Evolutionary conservation across 176 grass and related monocot species (phyloP).

Genomic region (Zizania latifolia): DNA sequence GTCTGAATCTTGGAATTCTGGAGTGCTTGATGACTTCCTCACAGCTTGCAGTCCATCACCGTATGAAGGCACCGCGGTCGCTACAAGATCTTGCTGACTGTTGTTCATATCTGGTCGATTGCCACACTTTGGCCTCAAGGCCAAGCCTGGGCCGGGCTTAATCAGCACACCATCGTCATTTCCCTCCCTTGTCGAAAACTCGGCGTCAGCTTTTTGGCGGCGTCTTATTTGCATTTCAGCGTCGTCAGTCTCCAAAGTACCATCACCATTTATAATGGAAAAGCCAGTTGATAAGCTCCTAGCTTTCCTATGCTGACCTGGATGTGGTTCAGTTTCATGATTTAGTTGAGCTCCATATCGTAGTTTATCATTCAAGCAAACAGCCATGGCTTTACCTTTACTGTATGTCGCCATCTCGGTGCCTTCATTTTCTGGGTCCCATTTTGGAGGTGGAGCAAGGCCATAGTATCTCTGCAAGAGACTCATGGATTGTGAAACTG

Average conservation of each 20-base stretch:
- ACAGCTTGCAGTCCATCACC: slow-evolving; percentile 40
- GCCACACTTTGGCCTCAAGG: slow-evolving; percentile 32
- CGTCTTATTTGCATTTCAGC: slow-evolving; percentile 47
- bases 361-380: slow-evolving; percentile 1
- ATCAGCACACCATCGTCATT: not conserved
- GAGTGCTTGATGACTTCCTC: slow-evolving; percentile 70
- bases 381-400: slow-evolving; percentile 18
- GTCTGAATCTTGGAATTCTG: slow-evolving; percentile 64
- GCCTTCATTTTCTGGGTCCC: not conserved
- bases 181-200: slow-evolving; percentile 32
- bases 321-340: not conserved
- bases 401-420: not conserved
- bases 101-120: slow-evolving; percentile 16
- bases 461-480: slow-evolving; percentile 53
- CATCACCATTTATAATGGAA: slow-evolving; percentile 23
- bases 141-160: slow-evolving; percentile 26
- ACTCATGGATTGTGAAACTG: slow-evolving; percentile 41
- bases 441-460: slow-evolving; percentile 10
- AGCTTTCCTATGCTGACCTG: slow-evolving; percentile 42
- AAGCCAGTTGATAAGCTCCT: slow-evolving; percentile 37
- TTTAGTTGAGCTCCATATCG: not conserved
- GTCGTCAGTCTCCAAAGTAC: slow-evolving; percentile 22
- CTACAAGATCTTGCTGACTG: slow-evolving; percentile 27
- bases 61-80: not conserved
- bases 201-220: slow-evolving; percentile 33